Conservation (phyloP, 768 basidiomycete genomes). For the Russula brevipes region DNA sequence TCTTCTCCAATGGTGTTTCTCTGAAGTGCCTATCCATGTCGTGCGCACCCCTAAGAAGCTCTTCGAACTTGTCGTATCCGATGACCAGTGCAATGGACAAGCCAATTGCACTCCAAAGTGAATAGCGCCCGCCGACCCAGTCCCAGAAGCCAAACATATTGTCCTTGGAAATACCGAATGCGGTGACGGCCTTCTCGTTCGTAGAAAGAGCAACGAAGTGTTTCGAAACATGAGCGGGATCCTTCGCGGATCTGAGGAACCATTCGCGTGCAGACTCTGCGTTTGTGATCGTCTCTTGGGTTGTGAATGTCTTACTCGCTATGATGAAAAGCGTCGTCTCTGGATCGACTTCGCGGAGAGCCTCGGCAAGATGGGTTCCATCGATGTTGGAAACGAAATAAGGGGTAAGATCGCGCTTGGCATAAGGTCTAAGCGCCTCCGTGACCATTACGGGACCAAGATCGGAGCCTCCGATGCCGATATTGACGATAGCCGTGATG, state of each 20-base stretch:
- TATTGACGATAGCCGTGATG: constrained; percentile 95
- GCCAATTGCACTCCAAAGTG: constrained; percentile 97
- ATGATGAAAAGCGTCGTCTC: constrained; percentile 97
- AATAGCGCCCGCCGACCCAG: constrained; percentile 99
- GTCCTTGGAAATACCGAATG: constrained; percentile 81
- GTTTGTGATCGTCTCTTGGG: constrained; percentile 99
- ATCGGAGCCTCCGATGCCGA: constrained; percentile 98
- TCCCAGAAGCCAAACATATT: constrained; percentile 99
- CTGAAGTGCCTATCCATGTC: constrained; percentile 98
- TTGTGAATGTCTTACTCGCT: constrained; percentile 99
- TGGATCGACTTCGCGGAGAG: constrained; percentile 70
- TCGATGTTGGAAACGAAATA: constrained; percentile 98
- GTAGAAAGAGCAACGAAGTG: constrained; percentile 99
- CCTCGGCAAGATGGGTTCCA: constrained; percentile 94
- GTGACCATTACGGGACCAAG: constrained; percentile 99
- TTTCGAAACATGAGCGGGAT: constrained; percentile 91
- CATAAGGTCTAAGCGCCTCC: constrained; percentile 91
- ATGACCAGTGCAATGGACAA: constrained; percentile 90
- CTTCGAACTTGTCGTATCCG: constrained; percentile 91
- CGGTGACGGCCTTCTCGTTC: constrained; percentile 88
- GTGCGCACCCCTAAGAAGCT: constrained; percentile 86
- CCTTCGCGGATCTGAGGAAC: constrained; percentile 83
- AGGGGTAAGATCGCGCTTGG: constrained; percentile 79
- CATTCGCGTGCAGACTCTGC: constrained; percentile 90
- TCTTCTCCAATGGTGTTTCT: constrained; percentile 78